These are phyloP conservation scores for Russula sp. DNA, from an alignment of 768 basidiomycete species.

Conservation along the genomic window DNA sequence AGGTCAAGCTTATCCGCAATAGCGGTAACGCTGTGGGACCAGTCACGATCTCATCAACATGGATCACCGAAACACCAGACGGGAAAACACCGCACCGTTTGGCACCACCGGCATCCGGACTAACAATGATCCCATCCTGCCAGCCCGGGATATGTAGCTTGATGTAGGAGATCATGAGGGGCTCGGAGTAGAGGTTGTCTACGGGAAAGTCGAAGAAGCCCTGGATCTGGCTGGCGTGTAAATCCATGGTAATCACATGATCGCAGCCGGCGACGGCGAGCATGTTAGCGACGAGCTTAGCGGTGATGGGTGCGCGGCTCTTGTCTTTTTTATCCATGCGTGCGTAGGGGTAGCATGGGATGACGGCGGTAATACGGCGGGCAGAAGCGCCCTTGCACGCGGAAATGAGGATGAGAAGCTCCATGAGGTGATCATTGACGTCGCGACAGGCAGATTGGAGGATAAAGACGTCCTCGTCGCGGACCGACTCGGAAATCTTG, in stretches of 20 bases:
- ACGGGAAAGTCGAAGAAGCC: slow-evolving; percentile 99
- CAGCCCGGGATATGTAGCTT: slow-evolving; percentile 81
- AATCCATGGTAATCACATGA: slow-evolving; percentile 99
- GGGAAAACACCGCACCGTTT: slow-evolving; percentile 62
- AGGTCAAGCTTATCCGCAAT: slow-evolving; percentile 68
- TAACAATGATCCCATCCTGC: slow-evolving; percentile 85
- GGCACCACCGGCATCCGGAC: slow-evolving; percentile 97
- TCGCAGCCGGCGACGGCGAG: slow-evolving; percentile 94
- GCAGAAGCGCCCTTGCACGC: slow-evolving; percentile 97
- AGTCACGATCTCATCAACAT: neutral
- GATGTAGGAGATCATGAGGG: slow-evolving; percentile 91
- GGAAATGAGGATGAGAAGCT: slow-evolving; percentile 96
- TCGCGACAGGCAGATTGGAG: slow-evolving; percentile 86
- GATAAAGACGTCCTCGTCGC: slow-evolving; percentile 99
- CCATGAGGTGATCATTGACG: slow-evolving; percentile 96
- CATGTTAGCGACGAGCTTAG: slow-evolving; percentile 98
- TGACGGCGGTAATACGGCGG: slow-evolving; percentile 91
- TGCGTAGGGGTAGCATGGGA: slow-evolving; percentile 96
- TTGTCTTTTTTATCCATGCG: slow-evolving; percentile 99
- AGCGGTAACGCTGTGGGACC: slow-evolving; percentile 68
- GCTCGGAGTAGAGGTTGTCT: slow-evolving; percentile 95
- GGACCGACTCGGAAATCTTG: slow-evolving; percentile 90
- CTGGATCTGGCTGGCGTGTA: slow-evolving; percentile 96
- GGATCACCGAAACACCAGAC: neutral
- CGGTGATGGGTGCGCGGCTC: slow-evolving; percentile 91